These are phyloP conservation scores for Aureobasidium sp. DNA, from an alignment of 2,329 filamentous ascomycete species.

Conservation along the genomic window DNA sequence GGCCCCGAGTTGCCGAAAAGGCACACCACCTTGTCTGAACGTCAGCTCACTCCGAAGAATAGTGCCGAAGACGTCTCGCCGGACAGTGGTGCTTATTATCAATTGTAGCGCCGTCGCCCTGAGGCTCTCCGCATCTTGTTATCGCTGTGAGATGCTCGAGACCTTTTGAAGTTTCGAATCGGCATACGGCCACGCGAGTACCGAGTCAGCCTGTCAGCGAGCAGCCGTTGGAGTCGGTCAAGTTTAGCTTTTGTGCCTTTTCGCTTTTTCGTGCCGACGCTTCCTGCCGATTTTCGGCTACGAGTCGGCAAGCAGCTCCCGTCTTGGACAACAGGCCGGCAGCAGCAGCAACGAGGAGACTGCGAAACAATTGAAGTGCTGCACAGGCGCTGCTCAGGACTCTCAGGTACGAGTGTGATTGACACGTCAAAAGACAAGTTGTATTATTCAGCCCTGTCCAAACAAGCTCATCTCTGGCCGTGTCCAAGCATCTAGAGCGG, in stretches of 20 bases:
- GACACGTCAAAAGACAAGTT: too few relatives aligned
- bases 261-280: not conserved
- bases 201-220: not conserved
- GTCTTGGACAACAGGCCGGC: not conserved
- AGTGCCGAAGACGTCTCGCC: not conserved
- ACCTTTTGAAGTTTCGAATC: not conserved
- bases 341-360: not conserved
- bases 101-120: constrained; percentile 4
- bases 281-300: constrained; percentile 6
- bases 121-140: not conserved
- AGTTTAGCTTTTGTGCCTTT: not conserved
- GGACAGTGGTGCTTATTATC: not conserved
- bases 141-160: not conserved
- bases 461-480: not conserved
- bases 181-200: not conserved
- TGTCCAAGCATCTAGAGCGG: constrained; percentile 1
- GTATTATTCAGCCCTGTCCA: not conserved
- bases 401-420: too few relatives aligned
- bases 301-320: not conserved
- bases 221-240: not conserved
- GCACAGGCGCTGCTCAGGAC: too few relatives aligned
- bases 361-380: not conserved
- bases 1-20: not conserved
- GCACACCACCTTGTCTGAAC: constrained; percentile 5
- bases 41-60: not conserved